Percentiles rank a stretch among this genome's conserved stretches.
Evolutionary conservation across 805 yeast genomes (phyloP).

Genomic region (Candida sphagnicola): DNA sequence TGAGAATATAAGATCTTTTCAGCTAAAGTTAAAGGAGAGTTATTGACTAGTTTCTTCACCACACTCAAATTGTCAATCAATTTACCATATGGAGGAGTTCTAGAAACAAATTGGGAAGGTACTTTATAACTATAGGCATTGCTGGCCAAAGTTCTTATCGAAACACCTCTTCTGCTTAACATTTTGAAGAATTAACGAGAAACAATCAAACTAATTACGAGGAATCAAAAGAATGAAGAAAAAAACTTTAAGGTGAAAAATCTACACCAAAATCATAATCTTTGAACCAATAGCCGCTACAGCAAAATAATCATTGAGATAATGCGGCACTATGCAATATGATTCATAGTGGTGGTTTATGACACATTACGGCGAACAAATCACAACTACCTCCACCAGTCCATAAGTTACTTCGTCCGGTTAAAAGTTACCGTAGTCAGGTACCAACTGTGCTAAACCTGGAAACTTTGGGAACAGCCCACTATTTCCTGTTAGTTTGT

Average conservation of each 20-base stretch:
- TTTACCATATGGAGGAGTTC: constrained; percentile 87
- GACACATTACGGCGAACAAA: too few relatives aligned
- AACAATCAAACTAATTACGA: neutral
- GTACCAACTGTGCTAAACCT: too few relatives aligned
- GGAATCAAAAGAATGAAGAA: neutral
- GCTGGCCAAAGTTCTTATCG: constrained; percentile 24
- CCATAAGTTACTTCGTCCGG: too few relatives aligned
- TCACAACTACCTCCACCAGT: too few relatives aligned
- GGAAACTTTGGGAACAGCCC: too few relatives aligned
- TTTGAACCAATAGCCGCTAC: neutral
- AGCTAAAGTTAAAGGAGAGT: constrained; percentile 83
- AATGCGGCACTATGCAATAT: neutral
- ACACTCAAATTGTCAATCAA: constrained; percentile 57
- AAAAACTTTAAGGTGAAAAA: too few relatives aligned
- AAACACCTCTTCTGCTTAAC: neutral
- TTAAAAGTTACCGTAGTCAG: too few relatives aligned
- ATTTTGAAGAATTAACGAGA: neutral
- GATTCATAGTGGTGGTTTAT: neutral
- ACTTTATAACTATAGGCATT: constrained; percentile 29
- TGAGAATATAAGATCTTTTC: constrained; percentile 95
- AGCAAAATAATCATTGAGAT: neutral
- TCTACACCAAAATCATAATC: too few relatives aligned
- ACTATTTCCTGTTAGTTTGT: too few relatives aligned
- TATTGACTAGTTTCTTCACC: constrained; percentile 55
- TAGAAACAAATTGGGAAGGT: constrained; percentile 59